phyloP scores from a whole-genome alignment of 2,329 filamentous ascomycete species.

The Fusarium phyllophilum region DNA sequence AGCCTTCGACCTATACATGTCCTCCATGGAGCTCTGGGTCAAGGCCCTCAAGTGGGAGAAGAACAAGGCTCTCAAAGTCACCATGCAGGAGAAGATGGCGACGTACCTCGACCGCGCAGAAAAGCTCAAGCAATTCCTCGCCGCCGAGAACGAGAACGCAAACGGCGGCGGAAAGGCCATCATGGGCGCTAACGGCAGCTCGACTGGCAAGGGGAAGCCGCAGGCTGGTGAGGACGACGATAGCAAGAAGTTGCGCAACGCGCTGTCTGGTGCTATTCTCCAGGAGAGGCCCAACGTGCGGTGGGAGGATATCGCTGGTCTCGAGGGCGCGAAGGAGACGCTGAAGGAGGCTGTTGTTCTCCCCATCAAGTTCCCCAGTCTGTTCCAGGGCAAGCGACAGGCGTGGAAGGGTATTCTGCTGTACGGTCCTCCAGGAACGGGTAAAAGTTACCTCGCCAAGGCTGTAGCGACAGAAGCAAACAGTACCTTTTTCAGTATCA shows the following conservation, averaged over 20 bases:
- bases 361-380: slow-evolving; percentile 96
- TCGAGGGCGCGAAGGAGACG: slow-evolving; percentile 95
- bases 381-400: slow-evolving; percentile 95
- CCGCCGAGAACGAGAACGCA: slow-evolving; percentile 76
- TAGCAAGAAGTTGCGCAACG: slow-evolving; percentile 92
- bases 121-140: slow-evolving; percentile 93
- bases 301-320: slow-evolving; percentile 97
- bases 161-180: slow-evolving; percentile 68
- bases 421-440: slow-evolving; percentile 95
- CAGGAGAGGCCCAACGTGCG: slow-evolving; percentile 95
- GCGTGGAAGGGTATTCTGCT: slow-evolving; percentile 98
- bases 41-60: slow-evolving; percentile 99
- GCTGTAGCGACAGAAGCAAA: slow-evolving; percentile 98
- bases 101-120: slow-evolving; percentile 99
- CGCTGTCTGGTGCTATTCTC: slow-evolving; percentile 89
- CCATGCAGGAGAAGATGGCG: slow-evolving; percentile 92
- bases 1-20: slow-evolving; percentile 96
- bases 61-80: slow-evolving; percentile 95
- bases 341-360: slow-evolving; percentile 97
- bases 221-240: slow-evolving; percentile 79
- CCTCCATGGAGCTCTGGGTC: slow-evolving; percentile 97
- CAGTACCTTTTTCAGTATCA: slow-evolving; percentile 98
- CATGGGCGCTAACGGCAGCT: slow-evolving; percentile 77
- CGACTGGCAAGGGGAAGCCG: slow-evolving; percentile 69
- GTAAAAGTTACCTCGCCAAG: slow-evolving; percentile 97